Conservation (phyloP, 352 stramenopile species). For the Phytophthora sansomeana region DNA sequence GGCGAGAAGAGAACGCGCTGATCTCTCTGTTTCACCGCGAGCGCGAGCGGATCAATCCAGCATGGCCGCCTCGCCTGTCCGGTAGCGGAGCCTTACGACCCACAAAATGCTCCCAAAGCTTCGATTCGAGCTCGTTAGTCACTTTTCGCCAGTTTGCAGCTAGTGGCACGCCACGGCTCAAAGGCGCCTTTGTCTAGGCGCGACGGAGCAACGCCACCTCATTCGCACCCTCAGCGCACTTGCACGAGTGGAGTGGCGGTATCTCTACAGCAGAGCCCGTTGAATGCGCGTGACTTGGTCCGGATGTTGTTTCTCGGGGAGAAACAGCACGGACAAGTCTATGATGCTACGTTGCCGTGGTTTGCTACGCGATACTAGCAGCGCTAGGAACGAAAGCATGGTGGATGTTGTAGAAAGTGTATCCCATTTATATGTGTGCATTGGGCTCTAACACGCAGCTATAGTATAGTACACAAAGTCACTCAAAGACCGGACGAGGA, state of each 20-base stretch:
- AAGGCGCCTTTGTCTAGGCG: constrained; percentile 16
- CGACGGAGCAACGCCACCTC: constrained; percentile 30
- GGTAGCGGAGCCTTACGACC: constrained; percentile 14
- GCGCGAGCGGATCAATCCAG: constrained; percentile 2
- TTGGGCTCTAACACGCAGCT: constrained; percentile 32
- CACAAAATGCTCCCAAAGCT: constrained; percentile 23
- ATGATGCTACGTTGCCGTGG: background rate
- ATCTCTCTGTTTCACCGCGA: background rate
- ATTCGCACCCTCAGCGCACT: constrained; percentile 28
- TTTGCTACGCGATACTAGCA: background rate
- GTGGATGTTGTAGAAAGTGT: constrained; percentile 3
- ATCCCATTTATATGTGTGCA: constrained; percentile 11
- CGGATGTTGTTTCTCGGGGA: background rate
- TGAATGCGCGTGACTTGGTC: background rate
- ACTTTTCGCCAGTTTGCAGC: constrained; percentile 35
- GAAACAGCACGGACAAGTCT: background rate
- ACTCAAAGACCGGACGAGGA: constrained; percentile 17
- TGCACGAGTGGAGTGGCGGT: constrained; percentile 8
- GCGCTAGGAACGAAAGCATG: background rate
- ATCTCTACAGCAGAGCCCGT: constrained; percentile 10
- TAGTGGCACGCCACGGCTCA: constrained; percentile 14
- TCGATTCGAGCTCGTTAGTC: constrained; percentile 22
- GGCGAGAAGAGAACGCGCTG: background rate
- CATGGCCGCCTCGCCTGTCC: constrained; percentile 15
- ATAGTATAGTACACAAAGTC: constrained; percentile 31